Evolutionary conservation across 148 eudicot genomes (phyloP).

Genomic region (Rhododendron vialii): DNA sequence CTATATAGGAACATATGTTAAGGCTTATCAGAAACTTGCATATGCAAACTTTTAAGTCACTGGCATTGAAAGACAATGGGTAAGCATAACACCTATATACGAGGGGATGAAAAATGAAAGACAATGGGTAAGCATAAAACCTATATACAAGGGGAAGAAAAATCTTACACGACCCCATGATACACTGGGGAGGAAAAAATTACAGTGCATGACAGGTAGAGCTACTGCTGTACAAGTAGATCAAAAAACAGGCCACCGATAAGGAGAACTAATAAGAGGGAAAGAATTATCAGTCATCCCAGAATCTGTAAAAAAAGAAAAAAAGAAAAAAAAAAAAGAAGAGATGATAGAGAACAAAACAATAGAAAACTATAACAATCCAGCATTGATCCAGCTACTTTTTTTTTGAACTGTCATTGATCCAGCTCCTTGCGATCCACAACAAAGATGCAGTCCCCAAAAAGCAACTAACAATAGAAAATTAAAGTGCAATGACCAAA

Average conservation of each 20-base stretch:
- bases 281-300: not conserved
- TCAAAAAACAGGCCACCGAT: not conserved
- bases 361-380: no score
- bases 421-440: no score
- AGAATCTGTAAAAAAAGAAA: no score
- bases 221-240: not conserved
- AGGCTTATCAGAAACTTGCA: not conserved
- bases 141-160: not conserved
- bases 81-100: not conserved
- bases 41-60: not conserved
- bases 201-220: no score
- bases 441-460: no score
- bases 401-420: no score
- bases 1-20: no score
- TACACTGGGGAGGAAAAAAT: not conserved
- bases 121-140: not conserved
- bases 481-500: no score
- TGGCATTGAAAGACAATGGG: not conserved
- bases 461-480: no score
- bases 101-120: not conserved
- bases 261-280: not conserved
- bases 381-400: no score
- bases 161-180: not conserved
- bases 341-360: no score
- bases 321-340: no score